Evolutionary conservation across 192 early-diverging fungal species (phyloP), one percentile per base, ranked within the genome.

Genomic region (Dissophora ornata): DNA sequence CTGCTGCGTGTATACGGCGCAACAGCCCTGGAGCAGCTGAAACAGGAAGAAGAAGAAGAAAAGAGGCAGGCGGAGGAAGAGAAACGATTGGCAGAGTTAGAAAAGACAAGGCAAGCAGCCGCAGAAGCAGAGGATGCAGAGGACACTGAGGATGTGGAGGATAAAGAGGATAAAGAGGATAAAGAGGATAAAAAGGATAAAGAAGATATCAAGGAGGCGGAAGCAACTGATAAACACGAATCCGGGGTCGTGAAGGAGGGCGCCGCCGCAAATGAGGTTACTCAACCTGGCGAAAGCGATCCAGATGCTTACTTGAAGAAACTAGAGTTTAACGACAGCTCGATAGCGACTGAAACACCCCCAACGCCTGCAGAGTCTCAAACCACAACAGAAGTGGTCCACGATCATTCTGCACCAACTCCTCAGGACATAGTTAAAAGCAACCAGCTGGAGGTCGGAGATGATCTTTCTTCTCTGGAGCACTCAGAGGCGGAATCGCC

Each of bases 11-110:
- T 96, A 0, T 93, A 93, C 80, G 98, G 98, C 0, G 90, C 88
- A n/a, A 93, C 94, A 1, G 94, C 95, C 80, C 89, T 96, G 86
- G 98, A 97, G 68, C 90, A 94, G 57, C 91, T 90, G 48, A 87
- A 88, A 51, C 80, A 86, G 32, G 89, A 90, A 19, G 83, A 81
- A 28, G 84, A 83, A 26, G 82, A 81, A 16, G 68, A 79, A 55
- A 53, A 74, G 44, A 18, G 79, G 44, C 9, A 60, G 29, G 63
- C 69, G 3, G 46, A 73, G 40, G 70, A 74, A 24, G 62, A 74
- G 32, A 41, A 52, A 24, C 50, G 65, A 45, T 41, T 47, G 0
- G 77, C 70, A 67, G 80, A 64, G 15, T 69, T 82, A 0, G 81
- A 86, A 28, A 75, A 73, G 22, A 75, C 75, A 6, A 71, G 64